These are phyloP conservation scores for Elsinoe fawcettii DNA, from an alignment of 2,329 filamentous ascomycete species.

Conservation along the genomic window DNA sequence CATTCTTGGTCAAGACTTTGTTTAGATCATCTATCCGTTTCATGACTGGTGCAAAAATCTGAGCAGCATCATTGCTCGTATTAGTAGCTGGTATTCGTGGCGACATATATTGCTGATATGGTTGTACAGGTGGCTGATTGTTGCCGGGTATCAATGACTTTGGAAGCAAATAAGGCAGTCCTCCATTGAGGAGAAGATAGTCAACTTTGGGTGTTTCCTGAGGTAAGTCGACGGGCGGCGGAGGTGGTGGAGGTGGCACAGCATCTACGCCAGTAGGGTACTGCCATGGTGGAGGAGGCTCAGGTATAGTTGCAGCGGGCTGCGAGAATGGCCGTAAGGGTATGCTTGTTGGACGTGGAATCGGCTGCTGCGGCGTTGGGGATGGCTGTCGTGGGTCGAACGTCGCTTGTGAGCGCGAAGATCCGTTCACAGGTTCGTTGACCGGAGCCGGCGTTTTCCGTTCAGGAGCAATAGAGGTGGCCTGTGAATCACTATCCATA, in stretches of 20 bases:
- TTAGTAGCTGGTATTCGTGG: conserved; percentile 35
- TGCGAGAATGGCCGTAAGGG: conserved; percentile 1
- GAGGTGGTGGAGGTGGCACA: conserved; percentile 63
- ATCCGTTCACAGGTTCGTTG: conserved; percentile 33
- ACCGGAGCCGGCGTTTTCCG: conserved; percentile 30
- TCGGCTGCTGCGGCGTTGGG: background rate
- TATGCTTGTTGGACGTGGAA: conserved; percentile 20
- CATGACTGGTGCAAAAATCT: conserved; percentile 75
- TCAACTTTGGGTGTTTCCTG: conserved; percentile 76
- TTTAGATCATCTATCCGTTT: conserved; percentile 80
- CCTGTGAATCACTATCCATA: conserved; percentile 38
- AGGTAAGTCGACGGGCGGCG: conserved; percentile 56
- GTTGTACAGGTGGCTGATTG: conserved; percentile 46
- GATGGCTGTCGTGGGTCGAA: background rate
- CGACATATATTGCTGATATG: conserved; percentile 49
- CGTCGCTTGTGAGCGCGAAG: conserved; percentile 30
- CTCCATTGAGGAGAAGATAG: conserved; percentile 84
- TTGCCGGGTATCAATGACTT: conserved; percentile 63
- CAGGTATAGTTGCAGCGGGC: conserved; percentile 19
- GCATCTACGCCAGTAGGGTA: conserved; percentile 31
- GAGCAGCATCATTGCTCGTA: conserved; percentile 51
- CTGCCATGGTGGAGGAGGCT: conserved; percentile 26
- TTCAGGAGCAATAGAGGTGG: conserved; percentile 39
- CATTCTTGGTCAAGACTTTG: conserved; percentile 70
- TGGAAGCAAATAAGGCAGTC: conserved; percentile 62